Evolutionary conservation across 176 grass and related monocot species (phyloP).

Genomic region (Phragmites australis): DNA sequence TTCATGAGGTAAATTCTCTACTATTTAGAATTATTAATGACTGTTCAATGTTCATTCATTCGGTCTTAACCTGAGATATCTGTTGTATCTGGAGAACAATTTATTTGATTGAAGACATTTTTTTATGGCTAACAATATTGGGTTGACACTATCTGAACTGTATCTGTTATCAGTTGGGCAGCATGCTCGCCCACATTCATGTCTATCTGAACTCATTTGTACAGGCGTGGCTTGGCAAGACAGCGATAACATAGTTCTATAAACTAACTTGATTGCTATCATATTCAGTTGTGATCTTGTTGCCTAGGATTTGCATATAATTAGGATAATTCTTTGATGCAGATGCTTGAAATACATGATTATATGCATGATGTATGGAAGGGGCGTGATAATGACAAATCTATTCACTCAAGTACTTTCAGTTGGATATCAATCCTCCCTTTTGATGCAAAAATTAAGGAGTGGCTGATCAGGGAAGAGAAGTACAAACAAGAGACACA

Average conservation of each 20-base stretch:
- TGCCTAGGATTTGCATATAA: slow-evolving; percentile 4
- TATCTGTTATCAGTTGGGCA: not conserved
- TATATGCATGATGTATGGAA: slow-evolving; percentile 97
- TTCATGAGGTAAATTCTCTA: slow-evolving; percentile 79
- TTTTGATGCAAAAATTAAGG: slow-evolving; percentile 84
- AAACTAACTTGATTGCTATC: not conserved
- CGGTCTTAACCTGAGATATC: not conserved
- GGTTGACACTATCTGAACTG: not conserved
- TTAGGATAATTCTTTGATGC: slow-evolving; percentile 10
- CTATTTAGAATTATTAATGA: not conserved
- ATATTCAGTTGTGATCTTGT: not conserved
- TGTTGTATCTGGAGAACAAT: not conserved
- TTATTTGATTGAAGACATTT: not conserved
- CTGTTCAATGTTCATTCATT: not conserved
- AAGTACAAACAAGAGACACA: slow-evolving; percentile 83
- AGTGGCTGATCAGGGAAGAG: slow-evolving; percentile 94
- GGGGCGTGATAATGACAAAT: slow-evolving; percentile 48
- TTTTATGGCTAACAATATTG: not conserved
- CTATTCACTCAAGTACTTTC: slow-evolving; percentile 46
- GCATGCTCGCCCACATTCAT: not conserved
- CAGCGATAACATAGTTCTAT: slow-evolving; percentile 9
- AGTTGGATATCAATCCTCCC: slow-evolving; percentile 88
- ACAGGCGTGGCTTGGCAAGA: not conserved
- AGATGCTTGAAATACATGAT: slow-evolving; percentile 99
- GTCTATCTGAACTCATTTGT: slow-evolving; percentile 1